Evolutionary conservation across 1,139 yeast genomes (phyloP).

Genomic region (Candida dubliniensis): DNA sequence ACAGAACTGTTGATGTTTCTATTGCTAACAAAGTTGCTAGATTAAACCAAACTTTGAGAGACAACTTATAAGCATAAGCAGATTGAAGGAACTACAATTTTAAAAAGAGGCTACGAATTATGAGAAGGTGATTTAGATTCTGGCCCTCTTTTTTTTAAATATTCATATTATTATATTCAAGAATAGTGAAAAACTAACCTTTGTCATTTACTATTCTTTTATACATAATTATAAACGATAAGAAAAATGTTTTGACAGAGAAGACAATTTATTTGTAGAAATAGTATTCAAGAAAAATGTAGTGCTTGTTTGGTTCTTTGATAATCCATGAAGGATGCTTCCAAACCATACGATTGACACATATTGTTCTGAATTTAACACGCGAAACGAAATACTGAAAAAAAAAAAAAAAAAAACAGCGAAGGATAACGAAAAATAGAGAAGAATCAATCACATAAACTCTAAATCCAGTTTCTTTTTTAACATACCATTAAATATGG

Average conservation of each 20-base stretch:
- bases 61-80: slow-evolving; percentile 57
- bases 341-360: too few relatives aligned
- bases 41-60: slow-evolving; percentile 85
- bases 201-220: not conserved
- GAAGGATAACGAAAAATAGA: not conserved
- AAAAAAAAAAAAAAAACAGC: not conserved
- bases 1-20: slow-evolving; percentile 93
- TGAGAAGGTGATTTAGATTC: too few relatives aligned
- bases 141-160: too few relatives aligned
- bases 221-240: not conserved
- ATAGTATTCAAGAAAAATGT: too few relatives aligned
- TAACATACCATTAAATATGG: slow-evolving; percentile 2
- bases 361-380: not conserved
- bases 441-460: not conserved
- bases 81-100: not conserved
- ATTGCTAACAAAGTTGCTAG: slow-evolving; percentile 80
- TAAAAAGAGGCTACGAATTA: not conserved
- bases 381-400: not conserved
- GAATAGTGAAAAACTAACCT: too few relatives aligned
- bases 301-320: not conserved
- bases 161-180: too few relatives aligned
- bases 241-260: not conserved
- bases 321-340: not conserved
- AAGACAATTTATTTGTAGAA: too few relatives aligned
- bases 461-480: not conserved